Evolutionary conservation across 306 rosid species (phyloP).

Genomic region (Hippophae gyantsensis): DNA sequence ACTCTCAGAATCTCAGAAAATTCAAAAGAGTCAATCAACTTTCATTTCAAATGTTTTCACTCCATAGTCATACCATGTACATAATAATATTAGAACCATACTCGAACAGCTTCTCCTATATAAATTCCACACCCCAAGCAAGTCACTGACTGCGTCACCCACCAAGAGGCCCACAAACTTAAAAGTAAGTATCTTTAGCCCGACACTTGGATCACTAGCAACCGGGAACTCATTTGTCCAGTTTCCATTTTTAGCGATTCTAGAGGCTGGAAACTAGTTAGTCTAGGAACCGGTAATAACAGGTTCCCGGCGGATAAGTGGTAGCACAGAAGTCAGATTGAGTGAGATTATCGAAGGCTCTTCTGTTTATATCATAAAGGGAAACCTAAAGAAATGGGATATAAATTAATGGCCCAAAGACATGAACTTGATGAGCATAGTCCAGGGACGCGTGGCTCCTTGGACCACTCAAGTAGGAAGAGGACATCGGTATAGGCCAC

Average conservation of each 20-base stretch:
- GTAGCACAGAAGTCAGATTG: not conserved
- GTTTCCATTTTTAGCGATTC: not conserved
- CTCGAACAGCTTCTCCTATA: conserved; percentile 13
- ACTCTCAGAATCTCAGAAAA: conserved; percentile 34
- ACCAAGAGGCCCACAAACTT: conserved; percentile 20
- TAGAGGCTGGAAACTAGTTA: not conserved
- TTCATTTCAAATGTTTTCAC: conserved; percentile 26
- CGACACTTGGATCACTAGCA: conserved; percentile 30
- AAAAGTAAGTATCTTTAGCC: not conserved
- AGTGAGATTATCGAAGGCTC: conserved; percentile 20
- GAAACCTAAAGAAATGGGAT: not conserved
- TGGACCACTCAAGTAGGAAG: conserved; percentile 28
- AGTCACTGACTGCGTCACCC: conserved; percentile 38
- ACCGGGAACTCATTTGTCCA: conserved; percentile 17
- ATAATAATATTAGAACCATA: not conserved
- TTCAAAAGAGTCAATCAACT: conserved; percentile 41
- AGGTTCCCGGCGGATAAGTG: conserved; percentile 25
- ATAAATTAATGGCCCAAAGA: conserved; percentile 42
- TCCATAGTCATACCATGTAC: not conserved
- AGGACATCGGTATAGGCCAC: conserved; percentile 35
- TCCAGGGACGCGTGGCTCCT: conserved; percentile 51
- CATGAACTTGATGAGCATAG: conserved; percentile 43
- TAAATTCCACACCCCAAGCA: conserved; percentile 20
- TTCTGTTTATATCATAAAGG: not conserved
- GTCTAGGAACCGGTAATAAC: conserved; percentile 14